Base-by-base conservation (phyloP, 176 grass and related monocot species). In the Avena sativa region DNA sequence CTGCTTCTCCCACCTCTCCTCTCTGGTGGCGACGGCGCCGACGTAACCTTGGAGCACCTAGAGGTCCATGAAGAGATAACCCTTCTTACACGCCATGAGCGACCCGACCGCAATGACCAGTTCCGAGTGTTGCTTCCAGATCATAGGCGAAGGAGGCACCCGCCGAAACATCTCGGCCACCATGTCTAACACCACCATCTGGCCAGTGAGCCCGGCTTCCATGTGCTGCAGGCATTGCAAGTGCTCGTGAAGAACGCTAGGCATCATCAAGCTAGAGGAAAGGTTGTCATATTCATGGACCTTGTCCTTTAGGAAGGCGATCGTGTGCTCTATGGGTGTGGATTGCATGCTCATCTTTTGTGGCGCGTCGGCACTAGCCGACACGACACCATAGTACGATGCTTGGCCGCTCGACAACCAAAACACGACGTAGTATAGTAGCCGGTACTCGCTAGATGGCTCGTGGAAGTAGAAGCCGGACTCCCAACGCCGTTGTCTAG, bases 381-480 rank as follows among this genome's bases (percentile, higher is more conserved):
- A 60, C 19, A 79, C n/a, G 6, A 61, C 1, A 12, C 11, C 60
- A 55, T 79, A 78, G 44, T 21, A 7, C 12, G 43, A 0, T 10
- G 43, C 10, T 2, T 6, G 68, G 40, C 40, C 40, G 40, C 40
- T 43, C 40, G 40, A 43, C 40, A 43, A 6, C 6, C 40, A 43
- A 43, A 43, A 43, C 40, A 6, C 40, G 40, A 43, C 40, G 40
- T 43, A 43, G 40, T 43, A 43, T 7, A 43, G 46, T 0, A 80
- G 13, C 23, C 43, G 21, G 23, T 30, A 80, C 59, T 80, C 43
- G 2, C 59, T 21, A 43, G 47, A 53, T 3, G 48, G 63, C 26
- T 28, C 16, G 28, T 82, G 63, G 47, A 82, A 53, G 80, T 69
- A 82, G 47, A 82, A 82, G 44, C 46, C 46, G 2, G 8, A 65